A percentile compares a stretch with the other conserved stretches of the same genome.
These are phyloP conservation scores for Monilinia polystroma DNA, from an alignment of 2,329 filamentous ascomycete genomes.

Conservation along the genomic window DNA sequence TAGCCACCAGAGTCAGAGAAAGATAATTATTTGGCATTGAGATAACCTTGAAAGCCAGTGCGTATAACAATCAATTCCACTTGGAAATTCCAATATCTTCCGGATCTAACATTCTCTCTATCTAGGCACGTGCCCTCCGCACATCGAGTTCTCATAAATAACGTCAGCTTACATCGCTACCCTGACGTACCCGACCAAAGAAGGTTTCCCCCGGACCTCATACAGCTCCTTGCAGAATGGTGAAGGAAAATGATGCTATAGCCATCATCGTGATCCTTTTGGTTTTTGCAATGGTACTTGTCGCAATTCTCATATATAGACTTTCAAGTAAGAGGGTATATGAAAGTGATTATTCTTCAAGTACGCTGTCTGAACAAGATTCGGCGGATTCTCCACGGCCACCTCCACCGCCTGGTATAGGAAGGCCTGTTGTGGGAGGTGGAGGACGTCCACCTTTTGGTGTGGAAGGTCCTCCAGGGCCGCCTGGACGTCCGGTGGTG, in stretches of 20 bases:
- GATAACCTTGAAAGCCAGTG: background rate
- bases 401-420: background rate
- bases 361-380: background rate
- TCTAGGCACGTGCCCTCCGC: background rate
- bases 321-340: background rate
- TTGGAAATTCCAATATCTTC: background rate
- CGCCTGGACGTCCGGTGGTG: background rate
- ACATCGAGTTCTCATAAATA: background rate
- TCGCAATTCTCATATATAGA: background rate
- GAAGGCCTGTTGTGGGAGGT: background rate
- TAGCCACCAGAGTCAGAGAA: background rate
- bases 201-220: background rate
- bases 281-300: background rate
- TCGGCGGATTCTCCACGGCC: background rate
- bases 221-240: background rate
- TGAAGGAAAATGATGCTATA: constrained; percentile 10
- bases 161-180: background rate
- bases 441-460: background rate
- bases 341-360: constrained; percentile 13
- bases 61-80: background rate
- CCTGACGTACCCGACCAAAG: background rate
- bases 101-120: background rate
- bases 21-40: constrained; percentile 4
- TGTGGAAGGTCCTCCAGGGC: background rate
- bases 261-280: constrained; percentile 15